Conservation (phyloP, 495 filamentous ascomycete species). For the Penicillium maclennaniae region DNA sequence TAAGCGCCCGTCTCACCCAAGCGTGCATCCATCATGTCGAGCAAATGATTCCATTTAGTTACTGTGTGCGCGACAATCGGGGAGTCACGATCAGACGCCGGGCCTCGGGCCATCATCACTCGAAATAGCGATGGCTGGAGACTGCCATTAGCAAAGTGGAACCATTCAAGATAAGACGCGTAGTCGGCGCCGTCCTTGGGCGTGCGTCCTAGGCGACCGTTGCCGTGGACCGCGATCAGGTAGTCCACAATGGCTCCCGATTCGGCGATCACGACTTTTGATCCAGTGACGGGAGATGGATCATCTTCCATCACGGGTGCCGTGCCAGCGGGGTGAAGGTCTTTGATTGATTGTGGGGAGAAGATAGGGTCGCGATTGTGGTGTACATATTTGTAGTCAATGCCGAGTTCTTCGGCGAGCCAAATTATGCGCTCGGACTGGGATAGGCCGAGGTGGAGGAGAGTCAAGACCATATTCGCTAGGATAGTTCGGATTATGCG, state of each 20-base stretch:
- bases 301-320: slow-evolving; percentile 56
- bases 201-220: slow-evolving; percentile 38
- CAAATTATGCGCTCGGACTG: slow-evolving; percentile 60
- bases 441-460: slow-evolving; percentile 55
- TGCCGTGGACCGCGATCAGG: slow-evolving; percentile 48
- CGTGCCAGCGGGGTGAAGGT: slow-evolving; percentile 47
- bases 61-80: slow-evolving; percentile 1
- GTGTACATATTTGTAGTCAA: slow-evolving; percentile 48
- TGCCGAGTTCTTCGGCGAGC: slow-evolving; percentile 59
- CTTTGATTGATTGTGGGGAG: slow-evolving; percentile 49
- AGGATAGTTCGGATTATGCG: neutral
- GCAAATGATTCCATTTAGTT: slow-evolving; percentile 15
- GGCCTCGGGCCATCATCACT: slow-evolving; percentile 12
- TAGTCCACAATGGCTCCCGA: slow-evolving; percentile 54
- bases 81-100: slow-evolving; percentile 9
- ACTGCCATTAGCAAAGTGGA: slow-evolving; percentile 56
- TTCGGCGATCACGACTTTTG: slow-evolving; percentile 43
- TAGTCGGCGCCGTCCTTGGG: slow-evolving; percentile 42
- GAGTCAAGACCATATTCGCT: slow-evolving; percentile 30
- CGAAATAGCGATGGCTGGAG: slow-evolving; percentile 41
- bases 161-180: slow-evolving; percentile 57
- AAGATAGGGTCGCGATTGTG: slow-evolving; percentile 51
- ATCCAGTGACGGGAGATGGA: slow-evolving; percentile 30
- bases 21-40: slow-evolving; percentile 41
- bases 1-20: slow-evolving; percentile 42